These are phyloP conservation scores for Friedmanniomyces simplex DNA, from an alignment of 495 filamentous ascomycete genomes.

Conservation along the genomic window DNA sequence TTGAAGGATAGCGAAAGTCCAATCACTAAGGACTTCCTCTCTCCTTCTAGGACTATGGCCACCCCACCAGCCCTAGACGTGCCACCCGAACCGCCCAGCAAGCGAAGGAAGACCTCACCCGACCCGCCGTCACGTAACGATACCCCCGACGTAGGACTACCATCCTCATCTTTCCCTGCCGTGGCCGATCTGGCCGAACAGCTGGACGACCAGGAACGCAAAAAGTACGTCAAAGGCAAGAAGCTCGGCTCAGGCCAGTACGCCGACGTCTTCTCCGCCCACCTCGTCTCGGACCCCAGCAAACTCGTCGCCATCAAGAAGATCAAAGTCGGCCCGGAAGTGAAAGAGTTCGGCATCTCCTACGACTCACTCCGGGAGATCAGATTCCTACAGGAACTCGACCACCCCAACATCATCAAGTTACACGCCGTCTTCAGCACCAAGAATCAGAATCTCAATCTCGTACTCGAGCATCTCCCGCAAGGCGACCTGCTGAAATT, in stretches of 20 bases:
- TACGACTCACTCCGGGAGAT: constrained; percentile 94
- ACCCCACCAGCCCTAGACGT: constrained; percentile 19
- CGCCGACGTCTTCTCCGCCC: constrained; percentile 85
- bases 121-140: not conserved
- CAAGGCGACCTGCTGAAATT: constrained; percentile 86
- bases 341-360: constrained; percentile 65
- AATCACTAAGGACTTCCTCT: too few species aligned
- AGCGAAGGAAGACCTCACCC: constrained; percentile 8
- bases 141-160: not conserved
- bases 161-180: not conserved
- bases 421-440: constrained; percentile 85
- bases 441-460: constrained; percentile 85
- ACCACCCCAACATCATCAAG: constrained; percentile 88
- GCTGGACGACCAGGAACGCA: constrained; percentile 75
- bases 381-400: constrained; percentile 88
- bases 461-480: constrained; percentile 89
- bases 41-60: too few species aligned
- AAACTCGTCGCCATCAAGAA: constrained; percentile 89
- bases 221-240: constrained; percentile 84
- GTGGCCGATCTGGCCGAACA: constrained; percentile 62
- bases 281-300: constrained; percentile 56
- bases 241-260: constrained; percentile 96
- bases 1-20: too few species aligned
- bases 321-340: constrained; percentile 85
- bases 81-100: constrained; percentile 12